Evolutionary conservation across 2,329 filamentous ascomycete species (phyloP).

Genomic region (Alternaria panax): DNA sequence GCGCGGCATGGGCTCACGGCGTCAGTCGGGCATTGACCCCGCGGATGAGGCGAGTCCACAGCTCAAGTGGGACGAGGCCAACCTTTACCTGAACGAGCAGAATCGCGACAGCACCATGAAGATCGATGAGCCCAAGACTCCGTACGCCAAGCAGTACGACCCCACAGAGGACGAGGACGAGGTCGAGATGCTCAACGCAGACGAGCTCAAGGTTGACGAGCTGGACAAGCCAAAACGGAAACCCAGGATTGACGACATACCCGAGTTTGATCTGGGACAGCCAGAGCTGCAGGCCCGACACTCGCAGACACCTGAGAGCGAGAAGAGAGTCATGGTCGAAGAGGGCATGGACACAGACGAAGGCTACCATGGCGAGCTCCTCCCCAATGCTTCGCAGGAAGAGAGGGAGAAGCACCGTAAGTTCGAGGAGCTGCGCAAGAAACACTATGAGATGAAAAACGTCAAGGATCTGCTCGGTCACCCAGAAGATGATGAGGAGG

Average conservation of each 20-base stretch:
- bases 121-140: constrained; percentile 98
- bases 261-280: constrained; percentile 89
- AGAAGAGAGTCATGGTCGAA: constrained; percentile 85
- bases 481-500: constrained; percentile 16
- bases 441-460: constrained; percentile 98
- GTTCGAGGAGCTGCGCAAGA: constrained; percentile 92
- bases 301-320: constrained; percentile 55
- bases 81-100: constrained; percentile 95
- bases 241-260: constrained; percentile 74
- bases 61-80: constrained; percentile 98
- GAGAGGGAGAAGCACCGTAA: constrained; percentile 89
- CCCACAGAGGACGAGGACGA: constrained; percentile 86
- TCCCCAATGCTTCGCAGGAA: constrained; percentile 64
- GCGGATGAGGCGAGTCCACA: constrained; percentile 71
- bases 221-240: constrained; percentile 66
- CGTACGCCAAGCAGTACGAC: constrained; percentile 91
- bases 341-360: constrained; percentile 48
- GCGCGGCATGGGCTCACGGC: constrained; percentile 72
- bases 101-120: constrained; percentile 97
- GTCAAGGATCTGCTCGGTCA: constrained; percentile 82
- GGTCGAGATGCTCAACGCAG: constrained; percentile 68
- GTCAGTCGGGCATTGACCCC: constrained; percentile 66
- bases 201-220: constrained; percentile 74
- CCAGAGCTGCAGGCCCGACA: constrained; percentile 67
- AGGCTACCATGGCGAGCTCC: constrained; percentile 66